These are phyloP conservation scores for Puccinia polysora DNA, from an alignment of 1,284 basidiomycete species.

Conservation along the genomic window DNA sequence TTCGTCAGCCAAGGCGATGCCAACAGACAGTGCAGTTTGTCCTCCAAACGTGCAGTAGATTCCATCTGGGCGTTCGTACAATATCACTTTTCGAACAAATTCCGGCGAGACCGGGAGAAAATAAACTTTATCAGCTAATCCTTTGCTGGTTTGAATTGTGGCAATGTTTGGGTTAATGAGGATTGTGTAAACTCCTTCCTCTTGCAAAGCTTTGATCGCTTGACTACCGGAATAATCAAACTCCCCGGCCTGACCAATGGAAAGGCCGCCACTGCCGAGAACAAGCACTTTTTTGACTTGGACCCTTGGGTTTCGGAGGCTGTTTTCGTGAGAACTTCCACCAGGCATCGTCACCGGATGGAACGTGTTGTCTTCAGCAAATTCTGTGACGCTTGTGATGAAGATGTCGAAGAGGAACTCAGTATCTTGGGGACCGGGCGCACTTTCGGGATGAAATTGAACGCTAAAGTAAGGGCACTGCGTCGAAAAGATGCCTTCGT, in stretches of 20 bases:
- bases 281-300: constrained; percentile 88
- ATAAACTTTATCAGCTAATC: constrained; percentile 97
- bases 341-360: constrained; percentile 78
- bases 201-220: constrained; percentile 97
- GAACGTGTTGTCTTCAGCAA: constrained; percentile 56
- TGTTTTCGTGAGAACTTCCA: constrained; percentile 77
- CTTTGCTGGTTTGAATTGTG: constrained; percentile 97
- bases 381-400: constrained; percentile 77
- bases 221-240: constrained; percentile 99
- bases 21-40: constrained; percentile 93
- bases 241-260: constrained; percentile 96
- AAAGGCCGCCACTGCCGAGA: constrained; percentile 93
- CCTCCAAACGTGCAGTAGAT: constrained; percentile 99
- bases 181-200: constrained; percentile 97
- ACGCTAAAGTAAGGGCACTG: constrained; percentile 89
- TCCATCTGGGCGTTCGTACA: constrained; percentile 95
- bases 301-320: constrained; percentile 68
- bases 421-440: constrained; percentile 95
- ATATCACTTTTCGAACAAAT: constrained; percentile 95
- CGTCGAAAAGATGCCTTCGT: constrained; percentile 88
- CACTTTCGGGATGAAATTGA: constrained; percentile 99
- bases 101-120: constrained; percentile 97
- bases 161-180: constrained; percentile 99
- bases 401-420: constrained; percentile 99
- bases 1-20: constrained; percentile 95